phyloP scores from a whole-genome alignment of 805 yeast genomes.

The Torulaspora indica region DNA sequence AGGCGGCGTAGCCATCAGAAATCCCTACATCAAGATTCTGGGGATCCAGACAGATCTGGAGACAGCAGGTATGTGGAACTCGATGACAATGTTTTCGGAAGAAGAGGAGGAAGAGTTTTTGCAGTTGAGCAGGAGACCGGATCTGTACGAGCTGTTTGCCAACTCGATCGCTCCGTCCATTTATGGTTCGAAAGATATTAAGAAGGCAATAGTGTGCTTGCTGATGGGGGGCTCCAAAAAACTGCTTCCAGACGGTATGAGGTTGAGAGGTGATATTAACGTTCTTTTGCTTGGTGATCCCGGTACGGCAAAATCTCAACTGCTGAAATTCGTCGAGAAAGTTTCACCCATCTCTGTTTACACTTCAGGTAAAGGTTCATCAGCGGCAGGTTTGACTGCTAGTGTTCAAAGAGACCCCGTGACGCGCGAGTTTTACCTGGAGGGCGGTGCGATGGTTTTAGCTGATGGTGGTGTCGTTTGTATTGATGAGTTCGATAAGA shows the following conservation, averaged over 20 bases:
- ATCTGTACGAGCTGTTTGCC: conserved; percentile 80
- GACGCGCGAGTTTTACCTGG: conserved; percentile 88
- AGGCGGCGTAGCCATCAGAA: conserved; percentile 80
- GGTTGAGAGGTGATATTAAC: conserved; percentile 95
- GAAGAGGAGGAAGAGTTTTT: conserved; percentile 92
- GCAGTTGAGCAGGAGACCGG: conserved; percentile 73
- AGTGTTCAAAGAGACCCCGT: conserved; percentile 88
- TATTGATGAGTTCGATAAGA: conserved; percentile 98
- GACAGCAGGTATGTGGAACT: conserved; percentile 52
- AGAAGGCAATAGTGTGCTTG: conserved; percentile 87
- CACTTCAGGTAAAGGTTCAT: conserved; percentile 98
- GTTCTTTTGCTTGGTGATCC: conserved; percentile 95
- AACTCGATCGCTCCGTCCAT: conserved; percentile 94
- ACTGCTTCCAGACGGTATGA: conserved; percentile 89
- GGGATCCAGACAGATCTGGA: conserved; percentile 86
- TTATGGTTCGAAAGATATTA: conserved; percentile 89
- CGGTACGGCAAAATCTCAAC: conserved; percentile 97
- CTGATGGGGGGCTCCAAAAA: conserved; percentile 93
- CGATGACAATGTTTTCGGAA: conserved; percentile 60
- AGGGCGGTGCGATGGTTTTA: conserved; percentile 99
- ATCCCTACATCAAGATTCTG: conserved; percentile 81
- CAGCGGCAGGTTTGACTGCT: conserved; percentile 99
- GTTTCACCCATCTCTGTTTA: conserved; percentile 91
- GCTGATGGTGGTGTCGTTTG: conserved; percentile 99
- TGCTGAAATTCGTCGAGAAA: conserved; percentile 90